Conservation (phyloP, 177 flowering plant species). For the Tripterygium wilfordii region DNA sequence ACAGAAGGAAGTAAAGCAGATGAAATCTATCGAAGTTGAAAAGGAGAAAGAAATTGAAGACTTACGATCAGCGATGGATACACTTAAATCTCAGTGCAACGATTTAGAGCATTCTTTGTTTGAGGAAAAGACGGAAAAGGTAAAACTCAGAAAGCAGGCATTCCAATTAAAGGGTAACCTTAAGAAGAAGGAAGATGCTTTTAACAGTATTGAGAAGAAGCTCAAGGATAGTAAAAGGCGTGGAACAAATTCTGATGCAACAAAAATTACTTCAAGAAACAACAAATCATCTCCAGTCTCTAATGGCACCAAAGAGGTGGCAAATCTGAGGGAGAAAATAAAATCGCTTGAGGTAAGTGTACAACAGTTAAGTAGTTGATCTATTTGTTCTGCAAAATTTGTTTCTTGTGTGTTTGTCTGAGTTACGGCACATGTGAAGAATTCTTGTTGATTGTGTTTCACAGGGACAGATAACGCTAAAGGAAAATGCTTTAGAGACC, state of each 20-base stretch:
- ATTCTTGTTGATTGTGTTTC: slow-evolving; percentile 6
- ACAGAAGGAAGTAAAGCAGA: slow-evolving; percentile 32
- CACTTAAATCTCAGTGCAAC: slow-evolving; percentile 38
- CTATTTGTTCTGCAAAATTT: background rate
- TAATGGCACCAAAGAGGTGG: slow-evolving; percentile 50
- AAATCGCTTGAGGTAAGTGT: slow-evolving; percentile 69
- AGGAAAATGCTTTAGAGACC: slow-evolving; percentile 56
- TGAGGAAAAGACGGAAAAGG: slow-evolving; percentile 66
- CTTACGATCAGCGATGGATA: slow-evolving; percentile 46
- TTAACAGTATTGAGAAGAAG: slow-evolving; percentile 48
- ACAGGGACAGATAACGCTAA: slow-evolving; percentile 68
- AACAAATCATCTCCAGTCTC: slow-evolving; percentile 28
- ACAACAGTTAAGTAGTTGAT: background rate
- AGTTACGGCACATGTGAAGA: background rate
- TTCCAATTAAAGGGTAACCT: slow-evolving; percentile 44
- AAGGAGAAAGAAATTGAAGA: slow-evolving; percentile 30
- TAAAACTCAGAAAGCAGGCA: slow-evolving; percentile 54
- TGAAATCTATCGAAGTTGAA: slow-evolving; percentile 41
- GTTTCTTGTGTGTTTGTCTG: background rate
- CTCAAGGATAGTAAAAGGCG: slow-evolving; percentile 42
- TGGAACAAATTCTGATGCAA: slow-evolving; percentile 25
- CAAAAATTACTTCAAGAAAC: slow-evolving; percentile 28
- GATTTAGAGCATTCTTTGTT: slow-evolving; percentile 40
- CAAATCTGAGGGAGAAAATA: slow-evolving; percentile 52
- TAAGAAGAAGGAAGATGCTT: slow-evolving; percentile 57